Evolutionary conservation across 176 grass and related monocot species (phyloP).

Genomic region (Leersia perrieri): DNA sequence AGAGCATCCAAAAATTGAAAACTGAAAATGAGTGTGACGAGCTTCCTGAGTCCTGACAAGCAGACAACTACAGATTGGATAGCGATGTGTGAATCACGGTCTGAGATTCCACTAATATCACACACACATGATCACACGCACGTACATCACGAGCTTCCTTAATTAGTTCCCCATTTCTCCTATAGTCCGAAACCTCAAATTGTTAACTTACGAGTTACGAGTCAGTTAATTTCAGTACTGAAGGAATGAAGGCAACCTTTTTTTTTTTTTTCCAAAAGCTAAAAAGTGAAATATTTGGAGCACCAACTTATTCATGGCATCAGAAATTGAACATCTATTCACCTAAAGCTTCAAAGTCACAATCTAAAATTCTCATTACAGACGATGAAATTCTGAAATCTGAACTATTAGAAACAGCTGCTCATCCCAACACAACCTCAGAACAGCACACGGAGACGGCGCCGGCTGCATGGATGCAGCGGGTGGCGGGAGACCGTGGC

Average conservation of each 20-base stretch:
- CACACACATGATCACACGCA: background rate
- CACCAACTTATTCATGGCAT: background rate
- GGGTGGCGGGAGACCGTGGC: too few relatives aligned
- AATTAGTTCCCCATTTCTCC: background rate
- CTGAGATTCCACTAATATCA: background rate
- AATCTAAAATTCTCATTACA: background rate
- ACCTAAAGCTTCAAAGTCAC: background rate
- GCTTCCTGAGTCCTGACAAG: background rate
- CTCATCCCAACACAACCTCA: background rate
- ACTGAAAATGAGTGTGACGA: background rate
- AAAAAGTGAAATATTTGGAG: background rate
- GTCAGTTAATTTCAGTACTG: background rate
- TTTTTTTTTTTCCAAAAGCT: background rate
- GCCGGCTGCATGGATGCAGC: too few relatives aligned
- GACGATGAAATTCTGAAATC: too few relatives aligned
- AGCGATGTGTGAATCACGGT: background rate
- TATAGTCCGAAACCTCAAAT: background rate
- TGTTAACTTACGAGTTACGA: background rate
- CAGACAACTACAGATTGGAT: background rate
- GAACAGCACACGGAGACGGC: too few relatives aligned
- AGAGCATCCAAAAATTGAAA: background rate
- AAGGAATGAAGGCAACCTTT: background rate
- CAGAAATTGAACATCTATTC: background rate
- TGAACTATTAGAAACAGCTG: background rate
- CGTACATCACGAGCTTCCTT: background rate